phyloP scores from a whole-genome alignment of 192 early-diverging fungal genomes.

The Backusella westeae region DNA sequence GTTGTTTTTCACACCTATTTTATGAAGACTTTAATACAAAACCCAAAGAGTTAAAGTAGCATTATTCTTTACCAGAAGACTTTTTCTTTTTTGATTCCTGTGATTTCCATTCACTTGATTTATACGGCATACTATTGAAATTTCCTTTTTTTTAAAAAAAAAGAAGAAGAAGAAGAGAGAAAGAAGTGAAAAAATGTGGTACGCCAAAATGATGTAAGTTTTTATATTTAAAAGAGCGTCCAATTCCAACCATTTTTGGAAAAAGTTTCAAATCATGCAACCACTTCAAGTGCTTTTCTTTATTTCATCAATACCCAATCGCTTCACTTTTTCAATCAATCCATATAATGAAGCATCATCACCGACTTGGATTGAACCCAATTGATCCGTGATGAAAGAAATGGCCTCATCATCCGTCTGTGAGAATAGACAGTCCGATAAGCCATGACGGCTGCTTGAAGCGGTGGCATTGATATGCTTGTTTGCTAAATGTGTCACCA shows the following conservation, averaged over 20 bases:
- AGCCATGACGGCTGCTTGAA: constrained; percentile 4
- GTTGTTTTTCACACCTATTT: not conserved
- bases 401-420: constrained; percentile 15
- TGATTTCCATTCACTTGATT: constrained; percentile 1
- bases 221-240: not conserved
- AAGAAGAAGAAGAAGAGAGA: not conserved
- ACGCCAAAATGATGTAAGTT: not conserved
- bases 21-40: not conserved
- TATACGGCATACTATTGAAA: not conserved
- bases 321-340: constrained; percentile 17
- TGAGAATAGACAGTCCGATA: constrained; percentile 20
- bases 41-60: not conserved
- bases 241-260: not conserved
- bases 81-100: not conserved
- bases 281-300: not conserved
- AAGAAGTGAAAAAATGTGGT: not conserved
- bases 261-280: not conserved
- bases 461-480: constrained; percentile 10
- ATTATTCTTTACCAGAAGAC: not conserved
- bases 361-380: constrained; percentile 9
- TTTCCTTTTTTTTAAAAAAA: not conserved
- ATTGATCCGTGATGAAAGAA: constrained; percentile 1
- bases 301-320: constrained; percentile 16
- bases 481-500: constrained; percentile 23
- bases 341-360: constrained; percentile 9